These are phyloP conservation scores for Trichoderma sp. DNA, from an alignment of 2,329 filamentous ascomycete genomes.

Conservation along the genomic window DNA sequence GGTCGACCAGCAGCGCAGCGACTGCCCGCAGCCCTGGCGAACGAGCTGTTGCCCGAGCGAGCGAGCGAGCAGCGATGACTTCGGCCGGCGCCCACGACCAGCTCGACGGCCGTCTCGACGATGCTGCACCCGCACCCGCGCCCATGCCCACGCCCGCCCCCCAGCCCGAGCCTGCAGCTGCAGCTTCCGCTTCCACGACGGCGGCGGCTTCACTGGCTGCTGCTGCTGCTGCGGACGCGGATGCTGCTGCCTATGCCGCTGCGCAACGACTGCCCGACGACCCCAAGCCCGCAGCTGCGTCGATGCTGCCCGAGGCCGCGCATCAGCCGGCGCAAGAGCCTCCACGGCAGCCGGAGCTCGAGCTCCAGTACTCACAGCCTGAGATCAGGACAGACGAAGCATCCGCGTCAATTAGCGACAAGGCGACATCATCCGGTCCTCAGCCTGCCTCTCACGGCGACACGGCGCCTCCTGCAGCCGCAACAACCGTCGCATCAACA, in stretches of 20 bases:
- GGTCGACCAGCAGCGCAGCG: constrained; percentile 17
- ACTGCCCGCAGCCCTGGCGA: constrained; percentile 44
- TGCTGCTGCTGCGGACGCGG: background rate
- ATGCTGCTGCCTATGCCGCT: background rate
- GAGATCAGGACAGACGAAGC: background rate
- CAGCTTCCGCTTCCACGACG: constrained; percentile 17
- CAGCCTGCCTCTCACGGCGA: background rate
- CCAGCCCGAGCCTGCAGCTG: constrained; percentile 3
- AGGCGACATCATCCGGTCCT: background rate
- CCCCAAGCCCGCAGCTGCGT: background rate
- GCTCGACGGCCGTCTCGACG: constrained; percentile 28
- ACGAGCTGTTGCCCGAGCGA: constrained; percentile 57
- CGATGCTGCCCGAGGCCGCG: constrained; percentile 11
- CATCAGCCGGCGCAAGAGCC: constrained; percentile 21
- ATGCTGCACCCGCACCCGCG: background rate
- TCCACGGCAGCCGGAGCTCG: constrained; percentile 1
- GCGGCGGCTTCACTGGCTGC: constrained; percentile 12
- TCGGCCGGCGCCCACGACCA: constrained; percentile 52
- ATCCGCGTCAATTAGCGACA: background rate
- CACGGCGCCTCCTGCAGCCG: background rate
- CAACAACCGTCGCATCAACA: background rate
- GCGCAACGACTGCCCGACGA: constrained; percentile 14
- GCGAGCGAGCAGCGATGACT: constrained; percentile 58
- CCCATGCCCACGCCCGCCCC: constrained; percentile 10
- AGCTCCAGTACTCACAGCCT: background rate